Evolutionary conservation across 352 stramenopile species (phyloP).

Genomic region (Globisporangium rhizosaccharum): DNA sequence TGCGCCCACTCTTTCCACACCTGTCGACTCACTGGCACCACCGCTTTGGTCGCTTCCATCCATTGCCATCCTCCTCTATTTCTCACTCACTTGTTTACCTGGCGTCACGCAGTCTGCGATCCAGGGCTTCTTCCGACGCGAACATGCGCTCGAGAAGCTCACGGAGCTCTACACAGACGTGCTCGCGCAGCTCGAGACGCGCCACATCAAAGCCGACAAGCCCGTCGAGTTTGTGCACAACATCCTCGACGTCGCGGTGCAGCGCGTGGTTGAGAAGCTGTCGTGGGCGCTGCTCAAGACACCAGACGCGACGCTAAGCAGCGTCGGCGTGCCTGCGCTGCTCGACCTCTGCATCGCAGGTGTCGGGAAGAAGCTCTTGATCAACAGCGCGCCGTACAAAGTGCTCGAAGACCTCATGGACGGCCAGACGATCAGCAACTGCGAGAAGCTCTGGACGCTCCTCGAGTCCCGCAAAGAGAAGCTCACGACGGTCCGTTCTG

Average conservation of each 20-base stretch:
- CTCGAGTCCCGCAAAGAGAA: conserved; percentile 73
- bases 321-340: conserved; percentile 59
- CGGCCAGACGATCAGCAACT: conserved; percentile 80
- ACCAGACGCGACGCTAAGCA: conserved; percentile 38
- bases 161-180: conserved; percentile 38
- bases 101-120: conserved; percentile 36
- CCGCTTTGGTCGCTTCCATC: not conserved
- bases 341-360: conserved; percentile 80
- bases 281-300: conserved; percentile 75
- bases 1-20: not conserved
- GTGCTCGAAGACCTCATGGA: conserved; percentile 86
- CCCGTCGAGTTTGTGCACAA: conserved; percentile 45
- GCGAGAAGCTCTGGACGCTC: conserved; percentile 80
- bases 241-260: conserved; percentile 71
- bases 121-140: conserved; percentile 43
- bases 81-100: conserved; percentile 8
- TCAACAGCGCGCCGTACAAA: conserved; percentile 78
- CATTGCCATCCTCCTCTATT: not conserved
- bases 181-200: conserved; percentile 24
- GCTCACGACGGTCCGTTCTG: conserved; percentile 40
- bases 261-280: conserved; percentile 73
- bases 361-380: conserved; percentile 52
- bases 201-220: conserved; percentile 21
- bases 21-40: not conserved
- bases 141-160: conserved; percentile 50